Evolutionary conservation across 495 filamentous ascomycete genomes (phyloP), one percentile per base, ranked within the genome.

Genomic region (Daldinia grandis): DNA sequence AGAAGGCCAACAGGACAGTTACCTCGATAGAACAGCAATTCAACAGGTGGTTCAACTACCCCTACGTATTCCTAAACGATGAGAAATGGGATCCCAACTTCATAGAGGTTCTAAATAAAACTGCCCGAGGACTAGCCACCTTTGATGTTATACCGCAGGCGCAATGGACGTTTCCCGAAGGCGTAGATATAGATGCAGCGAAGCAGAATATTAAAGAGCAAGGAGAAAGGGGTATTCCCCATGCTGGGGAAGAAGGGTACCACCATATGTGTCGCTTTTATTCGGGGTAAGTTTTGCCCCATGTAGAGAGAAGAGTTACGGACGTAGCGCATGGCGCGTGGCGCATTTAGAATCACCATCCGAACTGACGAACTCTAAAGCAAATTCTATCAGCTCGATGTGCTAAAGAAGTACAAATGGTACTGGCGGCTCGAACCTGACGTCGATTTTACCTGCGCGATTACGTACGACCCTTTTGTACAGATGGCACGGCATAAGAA

Each of bases 221-320:
- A 78, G 95, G 93, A 64, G 88, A 94, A 79, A 84, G 84, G 58
- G 94, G 94, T 24, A 94, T 97, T 71, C 93, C 95, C 86, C 97
- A 99, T 77, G 95, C 93, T 76, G 95, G 95, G 9, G 93, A 95
- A 89, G 95, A 97, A 78, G 94, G 92, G 77, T 99, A 99, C 76
- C 95, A 99, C 76, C 92, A 97, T 82, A 96, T 96, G 93, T 96
- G 93, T 79, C 87, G 95, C 54, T 99, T 99, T 83, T 98, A 97
- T 82, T 99, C 95, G 38, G 95, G 95, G 92, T 95, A 80, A 64
- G 81, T 78, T 51, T 30, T 66, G 40, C 44, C 30, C 40, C 10
- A 4, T 17, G 14, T 38, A 12, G n/a, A 17, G 55, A 53, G n/a
- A 38, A 42, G 19, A 40, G 27, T 7, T 10, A 28, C 40, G 21